Conservation (phyloP, 2,329 filamentous ascomycete species). For the Amylocarpus encephaloides region DNA sequence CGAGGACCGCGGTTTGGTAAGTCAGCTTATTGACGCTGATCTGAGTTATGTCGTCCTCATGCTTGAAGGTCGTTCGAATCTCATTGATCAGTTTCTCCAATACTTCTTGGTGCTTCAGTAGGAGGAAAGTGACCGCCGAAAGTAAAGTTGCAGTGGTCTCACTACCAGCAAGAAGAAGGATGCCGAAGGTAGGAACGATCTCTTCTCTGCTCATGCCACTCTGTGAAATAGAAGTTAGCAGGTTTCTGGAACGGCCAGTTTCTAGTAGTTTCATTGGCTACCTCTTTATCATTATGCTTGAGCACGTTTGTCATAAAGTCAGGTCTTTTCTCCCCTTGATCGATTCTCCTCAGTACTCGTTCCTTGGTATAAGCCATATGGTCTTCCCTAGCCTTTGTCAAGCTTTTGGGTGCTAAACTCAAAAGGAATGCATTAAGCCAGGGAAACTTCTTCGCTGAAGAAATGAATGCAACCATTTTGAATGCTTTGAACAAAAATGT, state of each 20-base stretch:
- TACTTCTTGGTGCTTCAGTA: conserved; percentile 29
- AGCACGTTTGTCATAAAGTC: conserved; percentile 31
- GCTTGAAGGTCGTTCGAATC: conserved; percentile 34
- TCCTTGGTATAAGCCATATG: conserved; percentile 18
- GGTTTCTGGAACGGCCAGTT: too few relatives aligned
- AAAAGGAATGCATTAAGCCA: conserved; percentile 9
- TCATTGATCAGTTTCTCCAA: conserved; percentile 34
- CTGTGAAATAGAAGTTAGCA: neutral
- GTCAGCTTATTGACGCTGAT: conserved; percentile 2
- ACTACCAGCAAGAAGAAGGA: conserved; percentile 12
- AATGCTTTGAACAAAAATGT: conserved; percentile 23
- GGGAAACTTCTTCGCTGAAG: conserved; percentile 15
- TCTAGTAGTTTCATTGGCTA: neutral
- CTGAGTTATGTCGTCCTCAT: conserved; percentile 2
- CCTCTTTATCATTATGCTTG: conserved; percentile 15
- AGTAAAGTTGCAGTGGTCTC: conserved; percentile 19
- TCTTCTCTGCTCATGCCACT: conserved; percentile 4
- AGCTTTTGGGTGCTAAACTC: conserved; percentile 1
- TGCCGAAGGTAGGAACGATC: conserved; percentile 8
- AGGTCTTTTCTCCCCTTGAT: conserved; percentile 25
- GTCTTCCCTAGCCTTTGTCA: conserved; percentile 6
- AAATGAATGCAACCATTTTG: conserved; percentile 17
- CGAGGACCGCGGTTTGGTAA: conserved; percentile 5
- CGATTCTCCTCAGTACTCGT: conserved; percentile 7
- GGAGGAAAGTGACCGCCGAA: conserved; percentile 10